Base-by-base conservation (phyloP, 2,329 filamentous ascomycete genomes). In the Curvularia hawaiiensis region DNA sequence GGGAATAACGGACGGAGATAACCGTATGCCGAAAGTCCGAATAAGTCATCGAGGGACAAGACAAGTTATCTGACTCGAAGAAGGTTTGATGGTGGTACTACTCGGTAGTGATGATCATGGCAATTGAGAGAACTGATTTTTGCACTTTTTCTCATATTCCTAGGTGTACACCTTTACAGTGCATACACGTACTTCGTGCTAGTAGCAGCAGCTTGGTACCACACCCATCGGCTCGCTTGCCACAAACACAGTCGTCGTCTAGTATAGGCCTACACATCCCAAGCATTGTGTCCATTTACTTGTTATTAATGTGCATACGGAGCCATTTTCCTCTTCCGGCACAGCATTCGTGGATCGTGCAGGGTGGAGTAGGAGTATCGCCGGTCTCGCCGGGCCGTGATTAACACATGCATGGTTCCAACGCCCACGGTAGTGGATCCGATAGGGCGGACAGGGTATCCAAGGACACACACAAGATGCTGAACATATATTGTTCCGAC, bases 331-430 rank as follows among this genome's bases (percentile, higher is more conserved):
- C 14, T 28, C 39, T 50, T 26, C 33, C 26, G 35, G 35, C 31
- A 14, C 10, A 20, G 16, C 10, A 30, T 40, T 50, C 38, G 47
- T 39, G 47, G 26, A 50, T 40, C 35, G 22, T 30, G n/a, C 33
- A 50, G 47, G 47, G 47, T 38, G 33, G 33, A 50, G 33, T 20
- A 50, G 22, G 10, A 50, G 33, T 50, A 50, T 24, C 33, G 47
- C 47, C 47, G 47, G 33, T 50, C 38, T 50, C 22, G 35, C 24
- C 33, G 47, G 22, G 35, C 46, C 46, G 46, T 49, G 33, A 39
- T 49, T 39, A 38, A 49, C 46, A 26, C 46, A 31, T 26, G 38
- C 33, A 38, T 24, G 22, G 22, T 26, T n/a, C 22, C 26, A 38
- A 39, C 7, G 41, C 24, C 24, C 7, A 44, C 44, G 44, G 44